Base-by-base conservation (phyloP, 164 flowering plant genomes). In the Magnolia officinalis region DNA sequence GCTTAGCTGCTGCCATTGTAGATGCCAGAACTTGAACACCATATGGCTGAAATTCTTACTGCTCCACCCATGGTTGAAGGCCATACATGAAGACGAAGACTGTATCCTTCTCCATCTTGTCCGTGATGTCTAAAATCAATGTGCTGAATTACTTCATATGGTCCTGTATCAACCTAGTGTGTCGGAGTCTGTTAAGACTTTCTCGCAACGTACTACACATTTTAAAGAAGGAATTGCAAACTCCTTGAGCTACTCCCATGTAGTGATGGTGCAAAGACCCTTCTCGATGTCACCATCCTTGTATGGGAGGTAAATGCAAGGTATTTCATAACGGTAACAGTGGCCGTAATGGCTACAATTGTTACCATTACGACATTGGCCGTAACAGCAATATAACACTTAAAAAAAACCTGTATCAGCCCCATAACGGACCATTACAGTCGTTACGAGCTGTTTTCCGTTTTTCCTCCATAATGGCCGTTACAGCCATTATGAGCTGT, bases 91-190 rank as follows among this genome's bases (percentile, higher is more conserved):
- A 72, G 50, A 10, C 9, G 65, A 52, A 23, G 18, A 51, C 10
- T 13, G 1, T 6, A 24, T 72, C 65, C 13, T 51, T 50, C 61
- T 58, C 64, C 10, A 4, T 19, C 50, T 55, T 73, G 67, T 73
- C 52, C 0, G 21, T 20, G 24, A 73, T 37, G 13, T 73, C 75
- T 6, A 63, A 23, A 8, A 73, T 73, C 13, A 73, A 51, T 2
- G 26, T 73, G 6, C 20, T 19, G 67, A 29, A 73, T 23, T 59
- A 2, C 67, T 29, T 73, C 51, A 73, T 67, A 61, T 73, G 63
- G 55, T 73, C 75, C 5, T 5, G 20, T 5, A 73, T 29, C 7
- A 26, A 59, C 21, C 67, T 9, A 2, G 1, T 29, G 50, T 73
- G 75, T 29, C 37, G 61, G 0, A 61, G 21, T 10, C 51, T 1